These are phyloP conservation scores for Suillus clintonianus DNA, from an alignment of 768 basidiomycete genomes.

Conservation along the genomic window DNA sequence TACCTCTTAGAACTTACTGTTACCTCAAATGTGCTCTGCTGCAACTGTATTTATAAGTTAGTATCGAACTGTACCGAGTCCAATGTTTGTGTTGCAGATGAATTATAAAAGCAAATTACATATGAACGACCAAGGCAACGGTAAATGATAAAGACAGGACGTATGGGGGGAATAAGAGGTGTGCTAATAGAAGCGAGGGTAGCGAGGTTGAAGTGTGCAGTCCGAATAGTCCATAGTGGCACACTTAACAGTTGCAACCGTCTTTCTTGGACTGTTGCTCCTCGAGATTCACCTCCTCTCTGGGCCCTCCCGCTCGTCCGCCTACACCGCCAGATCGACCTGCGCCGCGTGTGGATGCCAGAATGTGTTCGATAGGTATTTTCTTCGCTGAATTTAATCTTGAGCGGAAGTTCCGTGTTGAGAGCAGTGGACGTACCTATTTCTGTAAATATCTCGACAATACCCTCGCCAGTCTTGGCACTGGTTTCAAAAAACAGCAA, in stretches of 20 bases:
- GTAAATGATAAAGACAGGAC: slow-evolving; percentile 22
- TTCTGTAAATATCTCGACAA: slow-evolving; percentile 97
- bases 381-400: slow-evolving; percentile 60
- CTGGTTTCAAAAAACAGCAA: slow-evolving; percentile 96
- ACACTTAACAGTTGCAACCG: slow-evolving; percentile 76
- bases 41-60: slow-evolving; percentile 9
- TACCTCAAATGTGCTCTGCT: neutral
- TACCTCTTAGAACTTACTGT: neutral
- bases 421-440: slow-evolving; percentile 65
- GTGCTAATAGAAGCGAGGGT: neutral
- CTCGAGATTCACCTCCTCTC: slow-evolving; percentile 67
- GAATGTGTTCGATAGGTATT: slow-evolving; percentile 91
- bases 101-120: slow-evolving; percentile 33
- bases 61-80: slow-evolving; percentile 3
- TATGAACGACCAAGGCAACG: slow-evolving; percentile 13
- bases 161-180: slow-evolving; percentile 9
- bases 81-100: slow-evolving; percentile 16
- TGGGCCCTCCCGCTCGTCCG: slow-evolving; percentile 50
- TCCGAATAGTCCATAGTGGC: slow-evolving; percentile 11
- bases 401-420: neutral
- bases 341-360: slow-evolving; percentile 75
- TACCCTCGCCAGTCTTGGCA: slow-evolving; percentile 94
- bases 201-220: slow-evolving; percentile 17
- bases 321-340: slow-evolving; percentile 62
- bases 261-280: slow-evolving; percentile 71